A percentile compares a stretch with the other conserved stretches of the same genome.
Evolutionary conservation across 306 rosid species (phyloP).

Genomic region (Astragalus membranaceus): DNA sequence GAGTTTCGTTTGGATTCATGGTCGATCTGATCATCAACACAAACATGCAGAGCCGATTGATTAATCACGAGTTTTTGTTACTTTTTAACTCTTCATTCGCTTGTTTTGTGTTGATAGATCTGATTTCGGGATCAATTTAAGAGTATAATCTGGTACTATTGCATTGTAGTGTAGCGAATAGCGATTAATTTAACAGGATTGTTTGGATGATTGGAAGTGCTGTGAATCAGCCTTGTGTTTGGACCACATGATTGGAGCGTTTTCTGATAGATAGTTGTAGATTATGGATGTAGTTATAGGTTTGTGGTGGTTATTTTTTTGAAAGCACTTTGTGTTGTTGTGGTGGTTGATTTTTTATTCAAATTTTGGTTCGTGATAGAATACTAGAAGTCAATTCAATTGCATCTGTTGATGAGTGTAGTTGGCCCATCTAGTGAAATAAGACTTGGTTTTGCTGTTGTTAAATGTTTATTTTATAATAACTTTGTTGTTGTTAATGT

Average conservation of each 20-base stretch:
- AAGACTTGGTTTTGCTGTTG: no score
- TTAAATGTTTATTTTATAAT: no score
- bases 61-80: not conserved
- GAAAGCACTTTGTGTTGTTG: no score
- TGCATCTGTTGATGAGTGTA: not conserved
- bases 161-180: not conserved
- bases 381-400: not conserved
- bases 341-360: not conserved
- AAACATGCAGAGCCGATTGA: not conserved
- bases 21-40: conserved; percentile 24
- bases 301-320: no score
- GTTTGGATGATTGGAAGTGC: not conserved
- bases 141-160: not conserved
- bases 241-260: not conserved
- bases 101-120: conserved; percentile 21
- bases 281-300: no score
- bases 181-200: not conserved
- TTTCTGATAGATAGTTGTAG: not conserved
- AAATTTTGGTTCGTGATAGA: not conserved
- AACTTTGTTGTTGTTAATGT: no score
- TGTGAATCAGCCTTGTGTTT: not conserved
- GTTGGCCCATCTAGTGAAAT: not conserved
- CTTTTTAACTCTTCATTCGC: not conserved
- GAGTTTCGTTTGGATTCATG: not conserved
- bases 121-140: not conserved